Conservation (phyloP, 352 stramenopile species). For the Pythium guiyangense region DNA sequence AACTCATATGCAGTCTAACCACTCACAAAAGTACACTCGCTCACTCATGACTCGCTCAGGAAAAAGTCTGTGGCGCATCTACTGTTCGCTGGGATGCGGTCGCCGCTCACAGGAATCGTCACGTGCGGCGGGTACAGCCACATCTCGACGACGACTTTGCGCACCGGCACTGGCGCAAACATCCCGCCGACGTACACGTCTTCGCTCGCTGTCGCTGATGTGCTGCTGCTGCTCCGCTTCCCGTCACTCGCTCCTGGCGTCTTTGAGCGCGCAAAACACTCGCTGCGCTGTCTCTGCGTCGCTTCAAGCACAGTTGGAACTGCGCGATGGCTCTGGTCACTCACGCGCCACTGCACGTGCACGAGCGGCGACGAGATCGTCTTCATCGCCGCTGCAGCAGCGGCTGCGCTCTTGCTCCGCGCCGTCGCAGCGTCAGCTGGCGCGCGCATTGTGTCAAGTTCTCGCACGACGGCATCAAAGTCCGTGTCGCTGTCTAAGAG, state of each 20-base stretch:
- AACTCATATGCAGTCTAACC: no score
- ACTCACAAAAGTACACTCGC: not conserved
- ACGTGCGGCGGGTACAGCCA: slow-evolving; percentile 76
- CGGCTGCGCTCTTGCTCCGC: slow-evolving; percentile 19
- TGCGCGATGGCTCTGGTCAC: slow-evolving; percentile 32
- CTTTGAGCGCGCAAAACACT: no score
- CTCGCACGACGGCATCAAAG: slow-evolving; percentile 50
- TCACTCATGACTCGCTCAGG: slow-evolving; percentile 4
- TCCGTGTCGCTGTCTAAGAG: slow-evolving; percentile 43
- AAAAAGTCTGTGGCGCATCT: slow-evolving; percentile 50
- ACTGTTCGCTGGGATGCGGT: slow-evolving; percentile 42
- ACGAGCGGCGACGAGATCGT: slow-evolving; percentile 25
- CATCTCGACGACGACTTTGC: slow-evolving; percentile 47
- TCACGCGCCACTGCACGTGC: slow-evolving; percentile 58
- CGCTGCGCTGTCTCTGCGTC: no score
- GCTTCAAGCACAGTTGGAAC: slow-evolving; percentile 43
- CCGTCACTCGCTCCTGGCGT: no score
- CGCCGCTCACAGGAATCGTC: slow-evolving; percentile 46
- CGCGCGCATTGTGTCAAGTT: slow-evolving; percentile 40
- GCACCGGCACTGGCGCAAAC: no score
- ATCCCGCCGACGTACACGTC: no score
- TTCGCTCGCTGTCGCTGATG: no score
- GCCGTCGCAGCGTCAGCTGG: slow-evolving; percentile 23
- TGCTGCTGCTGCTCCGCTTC: no score
- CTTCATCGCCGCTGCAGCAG: slow-evolving; percentile 14